Evolutionary conservation across 192 early-diverging fungal species (phyloP), one percentile per base, ranked within the genome.

Genomic region (Backusella parvicylindrica): DNA sequence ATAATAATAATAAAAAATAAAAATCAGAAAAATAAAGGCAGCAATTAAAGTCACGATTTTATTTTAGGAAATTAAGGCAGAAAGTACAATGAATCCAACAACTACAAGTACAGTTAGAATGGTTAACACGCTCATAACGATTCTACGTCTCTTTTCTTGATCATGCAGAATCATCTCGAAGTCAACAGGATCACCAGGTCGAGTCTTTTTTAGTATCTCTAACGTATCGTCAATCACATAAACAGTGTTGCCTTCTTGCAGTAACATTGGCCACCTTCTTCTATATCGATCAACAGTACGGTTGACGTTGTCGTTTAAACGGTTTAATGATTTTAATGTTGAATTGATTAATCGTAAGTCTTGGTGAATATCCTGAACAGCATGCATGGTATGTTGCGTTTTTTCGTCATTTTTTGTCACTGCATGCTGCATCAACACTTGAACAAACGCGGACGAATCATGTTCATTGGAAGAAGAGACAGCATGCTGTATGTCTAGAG

Each of bases 181-280:
- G 16, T 56, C 43, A 60, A 71, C 23, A 15, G 37, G 26, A 18
- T 0, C 16, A 28, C 68, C 68, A 16, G 15, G 6, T 23, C 23
- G 26, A 5, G 68, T 70, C 37, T 15, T 47, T 70, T 70, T 26
- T 16, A 70, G n/a, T 16, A 70, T 18, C 3, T 70, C 31, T 9
- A 71, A 7, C 6, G 9, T 31, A 21, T 71, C 43, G 11, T 56
- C 50, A 50, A 56, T 71, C 18, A 71, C 70, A 71, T 56, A 56
- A 5, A 56, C 32, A 18, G 41, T 47, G 2, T 30, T 56, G 18
- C 50, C 47, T 56, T 56, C 31, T 53, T 71, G 18, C 3, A 49
- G 26, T 32, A 71, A 9, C n/a, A 56, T 26, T 2, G 50, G 43
- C 70, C 43, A 71, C 36, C 43, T 18, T 35, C 32, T 6, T 35